Percentiles rank a stretch among this genome's conserved stretches.
Conservation (phyloP, 1,284 basidiomycete genomes). For the Acaromyces ingoldii region DNA sequence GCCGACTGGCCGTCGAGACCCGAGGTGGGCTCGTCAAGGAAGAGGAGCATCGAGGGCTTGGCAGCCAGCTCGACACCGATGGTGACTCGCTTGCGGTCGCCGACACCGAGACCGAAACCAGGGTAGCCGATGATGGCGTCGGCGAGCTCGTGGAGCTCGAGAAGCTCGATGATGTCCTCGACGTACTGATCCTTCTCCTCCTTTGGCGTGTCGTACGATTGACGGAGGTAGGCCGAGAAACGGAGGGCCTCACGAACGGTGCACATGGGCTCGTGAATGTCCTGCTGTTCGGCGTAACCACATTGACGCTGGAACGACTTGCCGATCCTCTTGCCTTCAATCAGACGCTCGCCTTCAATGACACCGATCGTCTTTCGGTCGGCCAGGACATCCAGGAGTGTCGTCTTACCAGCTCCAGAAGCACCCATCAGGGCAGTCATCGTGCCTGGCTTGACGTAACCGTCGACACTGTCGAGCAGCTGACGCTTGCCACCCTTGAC, state of each 20-base stretch:
- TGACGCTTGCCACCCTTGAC: slow-evolving; percentile 59
- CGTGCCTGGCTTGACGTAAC: slow-evolving; percentile 72
- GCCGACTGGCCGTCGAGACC: slow-evolving; percentile 84
- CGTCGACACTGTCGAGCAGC: slow-evolving; percentile 72
- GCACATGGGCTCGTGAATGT: slow-evolving; percentile 73
- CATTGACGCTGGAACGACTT: slow-evolving; percentile 66
- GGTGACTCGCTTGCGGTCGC: slow-evolving; percentile 66
- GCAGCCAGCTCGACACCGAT: slow-evolving; percentile 71
- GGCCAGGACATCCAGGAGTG: slow-evolving; percentile 73
- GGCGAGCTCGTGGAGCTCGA: slow-evolving; percentile 66
- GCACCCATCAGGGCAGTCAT: slow-evolving; percentile 70
- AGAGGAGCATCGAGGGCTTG: slow-evolving; percentile 67
- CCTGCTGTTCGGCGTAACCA: slow-evolving; percentile 71
- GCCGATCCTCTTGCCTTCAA: slow-evolving; percentile 69
- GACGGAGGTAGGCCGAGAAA: slow-evolving; percentile 76
- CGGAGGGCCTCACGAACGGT: slow-evolving; percentile 76
- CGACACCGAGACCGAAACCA: slow-evolving; percentile 57
- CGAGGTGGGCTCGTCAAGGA: slow-evolving; percentile 58
- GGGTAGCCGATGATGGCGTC: slow-evolving; percentile 65
- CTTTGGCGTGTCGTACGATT: slow-evolving; percentile 63
- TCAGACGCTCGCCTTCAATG: slow-evolving; percentile 70
- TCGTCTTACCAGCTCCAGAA: slow-evolving; percentile 63
- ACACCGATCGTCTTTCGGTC: slow-evolving; percentile 72
- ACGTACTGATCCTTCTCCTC: slow-evolving; percentile 76
- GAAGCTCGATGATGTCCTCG: slow-evolving; percentile 71